Evolutionary conservation across 2,329 filamentous ascomycete genomes (phyloP), one percentile per base, ranked within the genome.

Genomic region (Ophiostoma piceae): DNA sequence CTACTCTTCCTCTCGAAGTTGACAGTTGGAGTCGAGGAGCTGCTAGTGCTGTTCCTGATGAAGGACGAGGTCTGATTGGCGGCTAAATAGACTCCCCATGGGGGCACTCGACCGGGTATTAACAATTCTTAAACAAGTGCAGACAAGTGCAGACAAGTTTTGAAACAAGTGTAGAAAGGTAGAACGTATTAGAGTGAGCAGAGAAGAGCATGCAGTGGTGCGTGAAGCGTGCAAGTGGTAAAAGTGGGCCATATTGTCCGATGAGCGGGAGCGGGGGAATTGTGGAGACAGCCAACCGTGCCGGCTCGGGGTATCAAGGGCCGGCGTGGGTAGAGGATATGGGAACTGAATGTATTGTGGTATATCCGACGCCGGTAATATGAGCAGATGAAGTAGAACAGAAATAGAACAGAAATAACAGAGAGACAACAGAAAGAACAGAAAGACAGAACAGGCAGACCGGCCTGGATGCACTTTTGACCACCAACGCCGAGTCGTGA

Each of bases 201-300:
- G 41, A 19, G 43, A 7, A 19, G 43, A 47, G 43, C 16, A 47
- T 4, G 16, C 14, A 26, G 6, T 12, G 3, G 51, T 26, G 51
- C 5, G n/a, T 26, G 11, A 41, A 26, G 19, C 35, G 43, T 60
- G 64, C 9, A 26, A 60, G 62, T 12, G 3, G 65, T 29, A 62
- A 7, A 16, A 26, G 39, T 51, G 65, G 37, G n/a, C 3, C 51
- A 11, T 22, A 7, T 57, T 22, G 51, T 57, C 51, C 51, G 51
- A 57, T 57, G 51, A 26, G 51, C 51, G 51, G 51, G 51, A 57
- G 51, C 51, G 51, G 51, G 51, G 51, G 51, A 57, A 57, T 57
- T 57, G 51, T 26, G 51, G 51, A 26, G 51, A 22, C 51, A 22
- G 51, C 51, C 14, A 54, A 57, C 51, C 51, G 51, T 57, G 51